Percentiles rank a stretch among this genome's conserved stretches.
phyloP scores from a whole-genome alignment of 129 eudicot genomes.

The Artemisia annua region DNA sequence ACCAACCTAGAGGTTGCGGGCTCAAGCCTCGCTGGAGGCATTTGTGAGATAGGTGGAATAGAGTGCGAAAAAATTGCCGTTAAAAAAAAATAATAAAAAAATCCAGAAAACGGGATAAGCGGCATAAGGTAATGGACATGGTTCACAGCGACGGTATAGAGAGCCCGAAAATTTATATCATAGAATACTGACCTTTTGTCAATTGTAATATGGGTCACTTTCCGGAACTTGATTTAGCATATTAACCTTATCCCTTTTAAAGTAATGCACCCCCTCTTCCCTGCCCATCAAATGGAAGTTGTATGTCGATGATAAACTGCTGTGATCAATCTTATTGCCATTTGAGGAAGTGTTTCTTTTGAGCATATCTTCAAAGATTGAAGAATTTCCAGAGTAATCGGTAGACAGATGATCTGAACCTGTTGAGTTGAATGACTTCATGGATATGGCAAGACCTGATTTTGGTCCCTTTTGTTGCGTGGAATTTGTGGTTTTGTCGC shows the following conservation, averaged over 20 bases:
- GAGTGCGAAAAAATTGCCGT: too few species aligned
- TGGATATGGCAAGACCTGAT: slow-evolving; percentile 30
- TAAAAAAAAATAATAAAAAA: too few species aligned
- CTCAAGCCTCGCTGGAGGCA: too few species aligned
- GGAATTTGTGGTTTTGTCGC: slow-evolving; percentile 25
- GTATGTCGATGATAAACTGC: slow-evolving; percentile 39
- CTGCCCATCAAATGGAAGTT: slow-evolving; percentile 32
- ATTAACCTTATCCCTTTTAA: slow-evolving; percentile 39
- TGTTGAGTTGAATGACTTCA: slow-evolving; percentile 38
- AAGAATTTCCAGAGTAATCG: slow-evolving; percentile 28
- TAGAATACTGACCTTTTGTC: slow-evolving; percentile 16
- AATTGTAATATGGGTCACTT: slow-evolving; percentile 36
- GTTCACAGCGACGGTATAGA: neutral
- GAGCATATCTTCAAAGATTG: slow-evolving; percentile 33
- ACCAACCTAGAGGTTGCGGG: too few species aligned
- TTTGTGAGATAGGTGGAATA: too few species aligned
- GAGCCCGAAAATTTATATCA: neutral
- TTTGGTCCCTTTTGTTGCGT: slow-evolving; percentile 33
- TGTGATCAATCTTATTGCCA: slow-evolving; percentile 32
- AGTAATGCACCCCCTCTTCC: slow-evolving; percentile 37
- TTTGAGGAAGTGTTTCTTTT: slow-evolving; percentile 32
- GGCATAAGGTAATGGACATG: neutral
- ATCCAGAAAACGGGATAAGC: too few species aligned
- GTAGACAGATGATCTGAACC: slow-evolving; percentile 40
- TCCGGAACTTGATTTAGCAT: slow-evolving; percentile 36